These are phyloP conservation scores for Peterozyma toletana DNA, from an alignment of 805 yeast species.

Conservation along the genomic window DNA sequence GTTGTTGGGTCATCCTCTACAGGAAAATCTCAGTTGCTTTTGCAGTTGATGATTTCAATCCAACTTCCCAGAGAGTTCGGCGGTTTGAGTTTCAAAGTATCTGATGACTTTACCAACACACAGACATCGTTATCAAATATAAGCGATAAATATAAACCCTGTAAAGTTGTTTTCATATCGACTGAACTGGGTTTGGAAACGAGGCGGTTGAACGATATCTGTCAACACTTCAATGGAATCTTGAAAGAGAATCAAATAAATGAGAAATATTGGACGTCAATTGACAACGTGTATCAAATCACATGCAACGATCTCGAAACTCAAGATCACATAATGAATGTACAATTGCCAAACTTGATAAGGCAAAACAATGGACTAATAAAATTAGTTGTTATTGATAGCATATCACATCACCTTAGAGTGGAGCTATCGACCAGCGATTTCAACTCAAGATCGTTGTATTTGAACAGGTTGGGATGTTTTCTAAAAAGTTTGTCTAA, in stretches of 20 bases:
- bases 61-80: constrained; percentile 41
- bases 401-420: constrained; percentile 76
- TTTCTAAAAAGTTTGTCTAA: constrained; percentile 43
- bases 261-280: constrained; percentile 23
- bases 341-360: constrained; percentile 59
- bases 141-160: constrained; percentile 9
- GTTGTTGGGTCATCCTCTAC: constrained; percentile 78
- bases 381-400: constrained; percentile 65
- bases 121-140: background rate
- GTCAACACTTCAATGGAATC: constrained; percentile 17
- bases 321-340: constrained; percentile 64
- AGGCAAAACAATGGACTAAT: constrained; percentile 27
- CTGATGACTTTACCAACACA: constrained; percentile 10
- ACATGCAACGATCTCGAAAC: constrained; percentile 62
- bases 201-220: constrained; percentile 46
- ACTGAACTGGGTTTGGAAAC: constrained; percentile 76
- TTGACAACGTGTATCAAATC: constrained; percentile 38
- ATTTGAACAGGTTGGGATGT: constrained; percentile 34
- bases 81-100: constrained; percentile 29
- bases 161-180: constrained; percentile 58
- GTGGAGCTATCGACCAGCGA: constrained; percentile 41
- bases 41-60: constrained; percentile 56
- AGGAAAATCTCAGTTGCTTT: constrained; percentile 78
- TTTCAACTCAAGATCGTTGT: constrained; percentile 32
- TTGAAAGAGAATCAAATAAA: constrained; percentile 27